Conservation (phyloP, 2,329 filamentous ascomycete genomes). For the Alternaria arborescens region DNA sequence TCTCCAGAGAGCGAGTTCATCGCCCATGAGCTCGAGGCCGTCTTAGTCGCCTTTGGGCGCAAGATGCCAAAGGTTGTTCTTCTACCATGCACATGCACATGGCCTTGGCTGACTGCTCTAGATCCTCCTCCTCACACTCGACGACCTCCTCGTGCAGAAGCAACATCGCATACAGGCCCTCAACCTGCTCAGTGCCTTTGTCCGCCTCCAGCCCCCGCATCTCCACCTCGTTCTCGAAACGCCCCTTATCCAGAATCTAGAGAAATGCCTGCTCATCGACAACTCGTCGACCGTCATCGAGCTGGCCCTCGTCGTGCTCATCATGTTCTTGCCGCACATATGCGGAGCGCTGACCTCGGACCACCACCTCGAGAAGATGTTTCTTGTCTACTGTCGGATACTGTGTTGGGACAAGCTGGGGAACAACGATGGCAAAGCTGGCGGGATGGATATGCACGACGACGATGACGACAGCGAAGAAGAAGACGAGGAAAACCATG, state of each 20-base stretch:
- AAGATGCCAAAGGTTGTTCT: conserved; percentile 68
- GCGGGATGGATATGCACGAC: conserved; percentile 18
- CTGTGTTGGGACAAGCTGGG: conserved; percentile 77
- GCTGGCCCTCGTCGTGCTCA: conserved; percentile 74
- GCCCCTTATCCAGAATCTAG: conserved; percentile 73
- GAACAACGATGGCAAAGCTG: conserved; percentile 22
- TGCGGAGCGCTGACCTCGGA: conserved; percentile 72
- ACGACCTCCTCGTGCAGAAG: conserved; percentile 71
- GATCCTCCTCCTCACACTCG: conserved; percentile 72
- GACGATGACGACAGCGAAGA: conserved; percentile 49
- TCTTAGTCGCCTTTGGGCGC: conserved; percentile 68
- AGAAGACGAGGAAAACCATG: conserved; percentile 49
- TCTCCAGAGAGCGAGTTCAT: conserved; percentile 58
- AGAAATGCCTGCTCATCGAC: conserved; percentile 78
- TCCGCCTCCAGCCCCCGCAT: conserved; percentile 80
- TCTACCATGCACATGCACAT: background rate
- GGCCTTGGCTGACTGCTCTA: conserved; percentile 44
- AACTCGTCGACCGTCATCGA: conserved; percentile 81
- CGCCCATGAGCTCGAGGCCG: conserved; percentile 60
- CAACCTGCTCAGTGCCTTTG: conserved; percentile 74
- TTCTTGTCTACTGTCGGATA: conserved; percentile 81
- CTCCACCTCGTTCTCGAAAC: conserved; percentile 77
- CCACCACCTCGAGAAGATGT: conserved; percentile 72
- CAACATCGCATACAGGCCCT: conserved; percentile 71
- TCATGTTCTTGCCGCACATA: conserved; percentile 85